Conservation (phyloP, 768 basidiomycete species). For the Phaeotremella fagi region DNA sequence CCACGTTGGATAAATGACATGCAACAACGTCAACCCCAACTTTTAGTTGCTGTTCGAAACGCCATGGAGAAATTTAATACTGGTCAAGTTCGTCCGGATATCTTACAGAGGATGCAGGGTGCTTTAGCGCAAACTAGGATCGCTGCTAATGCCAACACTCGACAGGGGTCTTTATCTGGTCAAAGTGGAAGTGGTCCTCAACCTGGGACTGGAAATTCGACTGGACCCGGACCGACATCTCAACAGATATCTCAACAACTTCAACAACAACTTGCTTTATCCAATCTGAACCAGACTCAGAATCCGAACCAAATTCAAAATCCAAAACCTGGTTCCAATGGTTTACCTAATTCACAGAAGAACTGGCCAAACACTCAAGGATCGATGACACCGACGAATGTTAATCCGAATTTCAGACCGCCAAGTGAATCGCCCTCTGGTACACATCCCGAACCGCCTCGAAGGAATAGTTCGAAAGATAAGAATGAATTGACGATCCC, state of each 20-base stretch:
- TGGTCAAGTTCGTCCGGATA: slow-evolving; percentile 21
- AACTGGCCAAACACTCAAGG: slow-evolving; percentile 5
- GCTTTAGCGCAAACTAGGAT: slow-evolving; percentile 6
- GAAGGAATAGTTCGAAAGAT: neutral
- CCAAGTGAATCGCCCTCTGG: neutral
- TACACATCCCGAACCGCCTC: neutral
- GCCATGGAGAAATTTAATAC: slow-evolving; percentile 19
- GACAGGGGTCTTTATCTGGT: neutral
- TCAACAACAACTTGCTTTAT: slow-evolving; percentile 15
- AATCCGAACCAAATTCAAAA: slow-evolving; percentile 2
- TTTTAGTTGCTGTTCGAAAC: slow-evolving; percentile 14
- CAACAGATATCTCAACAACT: slow-evolving; percentile 1
- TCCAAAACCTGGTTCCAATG: neutral
- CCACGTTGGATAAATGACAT: slow-evolving; percentile 20
- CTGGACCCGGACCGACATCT: neutral
- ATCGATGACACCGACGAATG: slow-evolving; percentile 15
- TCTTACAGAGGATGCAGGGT: slow-evolving; percentile 34
- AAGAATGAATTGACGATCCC: too few relatives aligned
- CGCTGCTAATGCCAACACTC: neutral
- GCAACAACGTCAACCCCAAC: slow-evolving; percentile 24
- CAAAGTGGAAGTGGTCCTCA: neutral
- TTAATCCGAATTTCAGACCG: neutral
- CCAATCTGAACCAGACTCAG: neutral
- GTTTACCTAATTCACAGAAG: slow-evolving; percentile 6
- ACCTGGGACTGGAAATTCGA: slow-evolving; percentile 1